Base-by-base conservation (phyloP, 1,284 basidiomycete genomes). In the Schizophyllum amplum region DNA sequence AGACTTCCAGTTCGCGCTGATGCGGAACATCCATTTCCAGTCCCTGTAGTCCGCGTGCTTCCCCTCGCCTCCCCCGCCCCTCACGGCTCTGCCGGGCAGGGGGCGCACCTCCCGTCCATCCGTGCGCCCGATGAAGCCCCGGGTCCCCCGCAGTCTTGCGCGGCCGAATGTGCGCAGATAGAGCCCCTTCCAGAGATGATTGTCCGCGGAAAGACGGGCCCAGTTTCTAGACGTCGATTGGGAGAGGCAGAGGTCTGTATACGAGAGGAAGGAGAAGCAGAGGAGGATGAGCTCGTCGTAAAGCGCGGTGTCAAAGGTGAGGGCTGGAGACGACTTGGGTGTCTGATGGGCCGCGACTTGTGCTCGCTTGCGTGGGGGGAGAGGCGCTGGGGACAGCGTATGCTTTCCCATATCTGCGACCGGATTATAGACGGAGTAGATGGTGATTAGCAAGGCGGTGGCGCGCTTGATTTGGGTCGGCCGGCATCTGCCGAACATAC, bases 11-110 rank as follows among this genome's bases (percentile, higher is more conserved):
- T 91, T 90, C 6, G 80, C 81, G 64, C 86, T 89, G 60, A 90
- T 86, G 54, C 86, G 79, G 69, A 89, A 90, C 87, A 90, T 90
- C 80, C 81, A 87, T 69, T 88, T 89, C 88, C 88, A 91, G 64
- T 88, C 79, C 65, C 77, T 83, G 50, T 73, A 61, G 48, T 72
- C 67, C n/a, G 21, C 24, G 25, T 49, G 7, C 21, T 51, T 47
- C 15, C 46, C 11, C n/a, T 76, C 72, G 47, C 61, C 54, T 33
- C 6, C 27, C 6, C 27, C 27, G 5, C 27, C 27, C 27, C 27
- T 33, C 59, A 72, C 69, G 3, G 73, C 76, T 65, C 82, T 71
- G 23, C 74, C 75, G 11, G 87, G 87, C 25, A 90, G 70, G 4
- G 79, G 73, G 63, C 75, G 82, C 25, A 86, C 69, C 65, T 83